Percentiles rank a stretch among this genome's conserved stretches.
Conservation (phyloP, 2,329 filamentous ascomycete species). For the Trichophyton rubrum region DNA sequence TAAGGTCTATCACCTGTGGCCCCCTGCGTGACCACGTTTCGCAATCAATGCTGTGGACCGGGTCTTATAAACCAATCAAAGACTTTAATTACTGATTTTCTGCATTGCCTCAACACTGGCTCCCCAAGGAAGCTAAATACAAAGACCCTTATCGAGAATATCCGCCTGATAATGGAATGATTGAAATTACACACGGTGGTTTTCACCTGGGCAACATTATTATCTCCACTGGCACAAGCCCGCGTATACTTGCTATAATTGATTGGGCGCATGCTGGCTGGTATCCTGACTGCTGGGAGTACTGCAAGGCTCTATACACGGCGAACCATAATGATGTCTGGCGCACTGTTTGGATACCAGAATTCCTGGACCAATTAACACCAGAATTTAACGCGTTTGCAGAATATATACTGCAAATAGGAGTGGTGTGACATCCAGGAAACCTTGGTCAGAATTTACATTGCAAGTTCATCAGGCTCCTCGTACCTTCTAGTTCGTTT, state of each 20-base stretch:
- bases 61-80: constrained; percentile 16
- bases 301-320: constrained; percentile 22
- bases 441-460: not conserved
- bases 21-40: constrained; percentile 17
- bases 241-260: constrained; percentile 19
- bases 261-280: constrained; percentile 24
- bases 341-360: constrained; percentile 14
- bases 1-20: constrained; percentile 16
- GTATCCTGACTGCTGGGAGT: constrained; percentile 27
- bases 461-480: too few species aligned
- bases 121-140: constrained; percentile 10
- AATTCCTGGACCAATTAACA: constrained; percentile 10
- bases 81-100: constrained; percentile 22
- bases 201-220: constrained; percentile 23
- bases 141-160: constrained; percentile 15
- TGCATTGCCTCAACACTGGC: constrained; percentile 9
- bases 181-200: constrained; percentile 26
- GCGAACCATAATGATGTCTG: constrained; percentile 13
- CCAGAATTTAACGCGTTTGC: constrained; percentile 5
- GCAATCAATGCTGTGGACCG: constrained; percentile 9
- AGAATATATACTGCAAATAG: constrained; percentile 10
- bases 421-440: constrained; percentile 7
- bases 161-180: constrained; percentile 19
- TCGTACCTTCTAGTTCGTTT: too few species aligned
- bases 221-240: constrained; percentile 12